These are phyloP conservation scores for Podaxis pistillaris DNA, from an alignment of 768 basidiomycete genomes.

Conservation along the genomic window DNA sequence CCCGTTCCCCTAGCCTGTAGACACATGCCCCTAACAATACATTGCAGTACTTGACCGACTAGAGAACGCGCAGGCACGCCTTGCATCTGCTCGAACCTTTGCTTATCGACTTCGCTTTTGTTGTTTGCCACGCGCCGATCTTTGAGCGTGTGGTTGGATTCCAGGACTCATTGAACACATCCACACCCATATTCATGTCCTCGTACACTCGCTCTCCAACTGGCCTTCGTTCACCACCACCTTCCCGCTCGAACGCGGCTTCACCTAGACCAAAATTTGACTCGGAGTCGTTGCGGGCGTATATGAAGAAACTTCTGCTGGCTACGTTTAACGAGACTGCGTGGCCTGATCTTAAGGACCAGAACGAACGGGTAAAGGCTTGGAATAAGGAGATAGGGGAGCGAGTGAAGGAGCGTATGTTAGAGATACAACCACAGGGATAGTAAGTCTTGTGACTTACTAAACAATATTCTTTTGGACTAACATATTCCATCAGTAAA, in stretches of 20 bases:
- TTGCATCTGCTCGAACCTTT: neutral
- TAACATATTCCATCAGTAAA: slow-evolving; percentile 50
- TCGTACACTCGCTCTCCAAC: slow-evolving; percentile 24
- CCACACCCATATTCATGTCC: slow-evolving; percentile 19
- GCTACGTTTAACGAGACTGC: slow-evolving; percentile 60
- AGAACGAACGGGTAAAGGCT: slow-evolving; percentile 57
- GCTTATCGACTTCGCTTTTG: neutral
- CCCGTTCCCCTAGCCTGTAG: neutral
- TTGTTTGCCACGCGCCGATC: slow-evolving; percentile 1
- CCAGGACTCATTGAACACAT: neutral
- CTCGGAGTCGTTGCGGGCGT: slow-evolving; percentile 66
- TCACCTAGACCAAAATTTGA: slow-evolving; percentile 68
- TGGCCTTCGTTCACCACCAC: slow-evolving; percentile 60
- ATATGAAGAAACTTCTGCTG: slow-evolving; percentile 80
- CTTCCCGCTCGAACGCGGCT: slow-evolving; percentile 59
- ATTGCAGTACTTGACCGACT: neutral
- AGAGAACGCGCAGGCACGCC: neutral
- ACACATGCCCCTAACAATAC: neutral
- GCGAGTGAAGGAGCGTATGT: slow-evolving; percentile 82
- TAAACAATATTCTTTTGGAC: slow-evolving; percentile 12
- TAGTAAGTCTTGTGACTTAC: slow-evolving; percentile 56
- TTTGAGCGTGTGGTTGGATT: neutral
- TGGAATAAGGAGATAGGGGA: slow-evolving; percentile 87
- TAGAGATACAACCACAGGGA: slow-evolving; percentile 77
- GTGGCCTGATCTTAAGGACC: slow-evolving; percentile 71